phyloP scores from a whole-genome alignment of 139 green algal species.

The Closterium sp. region DNA sequence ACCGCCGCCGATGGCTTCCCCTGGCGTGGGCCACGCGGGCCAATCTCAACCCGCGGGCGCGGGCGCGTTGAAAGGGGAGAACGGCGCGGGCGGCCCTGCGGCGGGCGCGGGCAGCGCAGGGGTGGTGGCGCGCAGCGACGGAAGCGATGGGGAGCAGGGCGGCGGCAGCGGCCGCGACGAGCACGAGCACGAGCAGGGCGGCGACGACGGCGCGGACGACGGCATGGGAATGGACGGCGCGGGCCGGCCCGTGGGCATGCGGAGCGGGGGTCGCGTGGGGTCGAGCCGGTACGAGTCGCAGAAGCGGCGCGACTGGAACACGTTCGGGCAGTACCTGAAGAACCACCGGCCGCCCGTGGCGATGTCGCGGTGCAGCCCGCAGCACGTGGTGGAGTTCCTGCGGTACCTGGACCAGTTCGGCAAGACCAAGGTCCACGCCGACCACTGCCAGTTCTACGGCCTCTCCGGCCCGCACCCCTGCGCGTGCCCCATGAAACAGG shows the following conservation, averaged over 20 bases:
- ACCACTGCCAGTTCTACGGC: slow-evolving; percentile 37
- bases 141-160: neutral
- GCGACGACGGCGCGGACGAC: neutral
- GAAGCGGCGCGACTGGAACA: slow-evolving; percentile 49
- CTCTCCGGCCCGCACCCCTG: slow-evolving; percentile 11
- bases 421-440: slow-evolving; percentile 45
- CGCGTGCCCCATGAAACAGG: slow-evolving; percentile 43
- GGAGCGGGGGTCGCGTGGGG: neutral
- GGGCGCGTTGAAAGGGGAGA: neutral
- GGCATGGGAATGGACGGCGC: neutral
- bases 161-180: neutral
- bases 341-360: slow-evolving; percentile 36
- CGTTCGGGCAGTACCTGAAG: slow-evolving; percentile 46
- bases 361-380: slow-evolving; percentile 31
- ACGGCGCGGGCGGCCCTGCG: neutral
- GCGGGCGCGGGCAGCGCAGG: neutral
- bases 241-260: neutral
- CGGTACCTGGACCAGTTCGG: slow-evolving; percentile 51
- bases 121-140: neutral
- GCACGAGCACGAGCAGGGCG: neutral
- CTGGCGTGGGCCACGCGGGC: neutral
- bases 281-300: slow-evolving; percentile 43
- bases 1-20: neutral
- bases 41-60: neutral
- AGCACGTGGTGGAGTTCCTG: slow-evolving; percentile 47